phyloP scores from a whole-genome alignment of 2,329 filamentous ascomycete genomes.

The Exophiala sideris region DNA sequence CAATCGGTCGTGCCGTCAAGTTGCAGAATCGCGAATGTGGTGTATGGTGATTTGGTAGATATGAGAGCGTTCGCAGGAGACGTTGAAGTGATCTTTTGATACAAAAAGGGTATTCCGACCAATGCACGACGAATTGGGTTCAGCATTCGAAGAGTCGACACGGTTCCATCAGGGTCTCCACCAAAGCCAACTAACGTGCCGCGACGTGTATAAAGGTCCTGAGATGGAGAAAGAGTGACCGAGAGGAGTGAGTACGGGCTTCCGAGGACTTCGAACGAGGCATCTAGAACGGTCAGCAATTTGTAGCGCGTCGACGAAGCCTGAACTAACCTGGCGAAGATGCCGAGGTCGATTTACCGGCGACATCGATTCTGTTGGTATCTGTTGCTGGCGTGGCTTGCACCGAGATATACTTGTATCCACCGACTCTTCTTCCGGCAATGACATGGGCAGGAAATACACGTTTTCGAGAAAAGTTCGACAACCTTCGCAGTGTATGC shows the following conservation, averaged over 20 bases:
- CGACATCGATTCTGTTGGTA: slow-evolving; percentile 33
- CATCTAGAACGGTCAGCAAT: slow-evolving; percentile 58
- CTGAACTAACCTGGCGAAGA: slow-evolving; percentile 40
- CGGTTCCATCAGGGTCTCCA: slow-evolving; percentile 78
- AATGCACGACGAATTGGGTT: slow-evolving; percentile 76
- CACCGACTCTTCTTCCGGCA: slow-evolving; percentile 26
- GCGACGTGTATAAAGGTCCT: slow-evolving; percentile 85
- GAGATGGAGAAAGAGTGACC: slow-evolving; percentile 86
- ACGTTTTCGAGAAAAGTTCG: slow-evolving; percentile 22
- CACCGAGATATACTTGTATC: slow-evolving; percentile 42
- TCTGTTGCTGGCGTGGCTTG: slow-evolving; percentile 42
- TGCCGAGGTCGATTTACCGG: slow-evolving; percentile 40
- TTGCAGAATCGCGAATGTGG: slow-evolving; percentile 81
- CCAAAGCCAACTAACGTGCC: slow-evolving; percentile 70
- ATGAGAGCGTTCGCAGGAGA: slow-evolving; percentile 85
- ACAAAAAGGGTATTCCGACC: slow-evolving; percentile 83
- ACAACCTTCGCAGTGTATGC: slow-evolving; percentile 20
- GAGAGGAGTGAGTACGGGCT: slow-evolving; percentile 91
- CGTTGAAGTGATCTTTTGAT: slow-evolving; percentile 69
- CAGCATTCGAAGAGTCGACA: slow-evolving; percentile 84
- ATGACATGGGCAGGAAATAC: slow-evolving; percentile 27
- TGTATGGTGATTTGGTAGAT: slow-evolving; percentile 78
- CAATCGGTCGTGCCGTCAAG: slow-evolving; percentile 93
- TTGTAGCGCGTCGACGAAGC: neutral
- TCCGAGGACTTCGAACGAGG: slow-evolving; percentile 89